Evolutionary conservation across 1,284 basidiomycete species (phyloP).

Genomic region (Ganoderma sinense): DNA sequence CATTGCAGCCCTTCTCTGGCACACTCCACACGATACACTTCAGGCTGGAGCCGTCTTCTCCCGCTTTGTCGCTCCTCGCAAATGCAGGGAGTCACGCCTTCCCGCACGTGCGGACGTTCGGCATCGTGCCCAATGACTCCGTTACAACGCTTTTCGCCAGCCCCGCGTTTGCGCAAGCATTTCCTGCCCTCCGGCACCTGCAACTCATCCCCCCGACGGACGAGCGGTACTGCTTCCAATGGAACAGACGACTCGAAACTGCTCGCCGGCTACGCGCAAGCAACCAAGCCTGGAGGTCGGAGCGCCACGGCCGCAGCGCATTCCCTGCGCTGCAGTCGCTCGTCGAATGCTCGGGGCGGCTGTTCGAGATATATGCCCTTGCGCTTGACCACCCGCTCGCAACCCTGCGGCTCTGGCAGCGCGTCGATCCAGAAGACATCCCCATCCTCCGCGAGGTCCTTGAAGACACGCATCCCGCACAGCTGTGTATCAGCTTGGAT

Average conservation of each 20-base stretch:
- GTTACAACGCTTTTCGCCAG: background rate
- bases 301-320: background rate
- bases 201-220: background rate
- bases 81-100: background rate
- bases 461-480: background rate
- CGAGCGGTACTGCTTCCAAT: background rate
- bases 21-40: background rate
- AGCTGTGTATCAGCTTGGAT: background rate
- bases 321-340: background rate
- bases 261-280: background rate
- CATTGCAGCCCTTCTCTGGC: background rate
- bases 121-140: background rate
- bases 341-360: background rate
- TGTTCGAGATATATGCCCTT: background rate
- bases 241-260: background rate
- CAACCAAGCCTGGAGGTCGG: background rate
- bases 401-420: background rate
- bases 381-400: background rate
- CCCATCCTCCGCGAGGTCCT: background rate
- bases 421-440: background rate
- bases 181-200: background rate
- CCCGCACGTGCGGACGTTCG: background rate
- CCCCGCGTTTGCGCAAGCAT: background rate
- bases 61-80: background rate
- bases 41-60: background rate